Percentiles rank a stretch among this genome's conserved stretches.
Conservation (phyloP, 176 grass and related monocot species). For the Carex cristatella region DNA sequence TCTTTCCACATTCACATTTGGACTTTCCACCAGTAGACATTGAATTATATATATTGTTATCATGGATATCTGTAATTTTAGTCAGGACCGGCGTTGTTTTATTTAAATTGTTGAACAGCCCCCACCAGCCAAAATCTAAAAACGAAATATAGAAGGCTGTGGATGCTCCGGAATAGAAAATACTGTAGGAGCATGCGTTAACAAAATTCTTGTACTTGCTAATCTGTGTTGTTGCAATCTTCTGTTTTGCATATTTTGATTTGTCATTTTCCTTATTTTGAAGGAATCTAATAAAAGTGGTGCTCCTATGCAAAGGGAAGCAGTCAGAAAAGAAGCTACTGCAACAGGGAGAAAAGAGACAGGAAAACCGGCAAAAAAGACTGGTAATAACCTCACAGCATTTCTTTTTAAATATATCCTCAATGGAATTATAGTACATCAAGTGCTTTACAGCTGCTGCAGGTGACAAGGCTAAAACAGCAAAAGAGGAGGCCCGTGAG, state of each 20-base stretch:
- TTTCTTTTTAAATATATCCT: background rate
- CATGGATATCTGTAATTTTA: background rate
- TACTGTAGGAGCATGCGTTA: background rate
- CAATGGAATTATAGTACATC: slow-evolving; percentile 3
- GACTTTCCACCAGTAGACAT: background rate
- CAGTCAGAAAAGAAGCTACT: slow-evolving; percentile 47
- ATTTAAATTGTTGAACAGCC: background rate
- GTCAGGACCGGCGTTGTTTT: background rate
- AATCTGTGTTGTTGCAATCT: background rate
- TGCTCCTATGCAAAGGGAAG: slow-evolving; percentile 38
- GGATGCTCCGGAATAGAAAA: background rate
- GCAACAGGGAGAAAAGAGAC: slow-evolving; percentile 51
- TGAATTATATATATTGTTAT: background rate
- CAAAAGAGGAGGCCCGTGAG: slow-evolving; percentile 95
- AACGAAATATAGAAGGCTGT: background rate
- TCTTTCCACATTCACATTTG: background rate
- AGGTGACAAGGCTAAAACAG: slow-evolving; percentile 73
- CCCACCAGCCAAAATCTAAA: background rate
- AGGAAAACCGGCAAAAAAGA: slow-evolving; percentile 67
- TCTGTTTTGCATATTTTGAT: background rate
- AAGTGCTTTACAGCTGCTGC: slow-evolving; percentile 29
- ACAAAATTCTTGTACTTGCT: background rate
- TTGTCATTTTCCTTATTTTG: slow-evolving; percentile 25
- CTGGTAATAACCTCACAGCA: slow-evolving; percentile 31
- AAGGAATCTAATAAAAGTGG: slow-evolving; percentile 43